These are phyloP conservation scores for Blepharisma japonicum DNA, from an alignment of 73 alveolate species.

Conservation along the genomic window DNA sequence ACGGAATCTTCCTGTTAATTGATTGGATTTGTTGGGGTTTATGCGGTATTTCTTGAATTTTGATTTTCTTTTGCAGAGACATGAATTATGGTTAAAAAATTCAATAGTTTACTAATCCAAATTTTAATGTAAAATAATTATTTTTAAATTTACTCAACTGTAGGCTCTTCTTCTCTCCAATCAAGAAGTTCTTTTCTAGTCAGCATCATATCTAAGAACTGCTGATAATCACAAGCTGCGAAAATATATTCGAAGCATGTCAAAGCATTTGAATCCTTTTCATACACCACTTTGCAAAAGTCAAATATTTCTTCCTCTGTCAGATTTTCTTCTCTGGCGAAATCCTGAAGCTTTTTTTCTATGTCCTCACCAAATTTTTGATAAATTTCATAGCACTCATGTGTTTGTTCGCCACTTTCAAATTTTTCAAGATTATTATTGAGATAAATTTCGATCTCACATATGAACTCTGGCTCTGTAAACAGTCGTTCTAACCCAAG, in stretches of 20 bases:
- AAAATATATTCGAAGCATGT: conserved; percentile 27
- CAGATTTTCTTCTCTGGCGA: not conserved
- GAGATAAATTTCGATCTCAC: conserved; percentile 9
- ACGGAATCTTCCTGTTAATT: too few species aligned
- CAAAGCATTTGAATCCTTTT: conserved; percentile 17
- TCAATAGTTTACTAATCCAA: too few species aligned
- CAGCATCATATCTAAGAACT: conserved; percentile 28
- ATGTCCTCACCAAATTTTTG: not conserved
- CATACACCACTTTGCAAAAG: not conserved
- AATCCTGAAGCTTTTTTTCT: not conserved
- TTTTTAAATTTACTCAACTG: too few species aligned
- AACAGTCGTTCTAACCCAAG: not conserved
- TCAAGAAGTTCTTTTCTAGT: conserved; percentile 3
- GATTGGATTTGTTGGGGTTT: too few species aligned
- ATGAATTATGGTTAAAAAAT: too few species aligned
- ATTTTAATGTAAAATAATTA: too few species aligned
- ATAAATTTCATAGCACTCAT: conserved; percentile 3
- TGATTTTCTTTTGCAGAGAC: too few species aligned
- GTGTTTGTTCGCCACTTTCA: conserved; percentile 24
- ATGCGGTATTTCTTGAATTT: too few species aligned
- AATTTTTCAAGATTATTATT: not conserved
- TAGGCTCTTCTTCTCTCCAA: conserved; percentile 12
- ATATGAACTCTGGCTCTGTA: conserved; percentile 21
- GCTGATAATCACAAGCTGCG: conserved; percentile 17
- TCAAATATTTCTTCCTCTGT: conserved; percentile 1